Percentiles rank a stretch among this genome's conserved stretches.
Evolutionary conservation across 176 grass and related monocot genomes (phyloP).

Genomic region (Typha latifolia): DNA sequence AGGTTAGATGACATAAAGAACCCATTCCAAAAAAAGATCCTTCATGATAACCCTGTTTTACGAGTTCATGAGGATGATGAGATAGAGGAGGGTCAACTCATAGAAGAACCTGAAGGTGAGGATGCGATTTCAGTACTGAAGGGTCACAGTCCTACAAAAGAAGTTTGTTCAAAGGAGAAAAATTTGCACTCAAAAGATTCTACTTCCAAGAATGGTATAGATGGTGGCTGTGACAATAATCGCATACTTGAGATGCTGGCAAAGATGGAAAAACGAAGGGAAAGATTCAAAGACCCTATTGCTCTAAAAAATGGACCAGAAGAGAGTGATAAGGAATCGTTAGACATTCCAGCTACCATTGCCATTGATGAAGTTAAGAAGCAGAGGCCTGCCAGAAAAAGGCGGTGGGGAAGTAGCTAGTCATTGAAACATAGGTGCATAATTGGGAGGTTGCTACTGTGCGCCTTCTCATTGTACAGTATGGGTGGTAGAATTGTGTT

Average conservation of each 20-base stretch:
- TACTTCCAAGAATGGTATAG: conserved; percentile 10
- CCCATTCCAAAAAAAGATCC: conserved; percentile 5
- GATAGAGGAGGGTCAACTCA: conserved; percentile 63
- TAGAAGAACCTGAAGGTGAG: conserved; percentile 27
- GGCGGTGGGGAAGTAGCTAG: conserved; percentile 38
- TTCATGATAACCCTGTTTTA: background rate
- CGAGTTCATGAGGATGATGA: conserved; percentile 32
- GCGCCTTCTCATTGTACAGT: background rate
- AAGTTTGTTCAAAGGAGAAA: conserved; percentile 6
- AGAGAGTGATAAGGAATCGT: conserved; percentile 14
- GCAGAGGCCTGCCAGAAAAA: conserved; percentile 70
- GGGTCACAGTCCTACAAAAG: conserved; percentile 19
- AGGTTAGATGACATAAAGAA: background rate
- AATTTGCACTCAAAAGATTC: conserved; percentile 19
- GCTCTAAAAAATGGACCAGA: conserved; percentile 20
- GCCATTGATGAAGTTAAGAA: conserved; percentile 32
- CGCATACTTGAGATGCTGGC: conserved; percentile 50
- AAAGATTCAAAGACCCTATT: conserved; percentile 65
- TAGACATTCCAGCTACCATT: conserved; percentile 10
- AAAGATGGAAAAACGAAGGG: conserved; percentile 79
- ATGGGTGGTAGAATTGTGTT: background rate
- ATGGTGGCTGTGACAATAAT: conserved; percentile 21
- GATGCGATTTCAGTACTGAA: conserved; percentile 17
- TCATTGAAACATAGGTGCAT: background rate
- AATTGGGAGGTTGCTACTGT: background rate